Conservation (phyloP, 257 asterid species). For the Nicotiana otophora region DNA sequence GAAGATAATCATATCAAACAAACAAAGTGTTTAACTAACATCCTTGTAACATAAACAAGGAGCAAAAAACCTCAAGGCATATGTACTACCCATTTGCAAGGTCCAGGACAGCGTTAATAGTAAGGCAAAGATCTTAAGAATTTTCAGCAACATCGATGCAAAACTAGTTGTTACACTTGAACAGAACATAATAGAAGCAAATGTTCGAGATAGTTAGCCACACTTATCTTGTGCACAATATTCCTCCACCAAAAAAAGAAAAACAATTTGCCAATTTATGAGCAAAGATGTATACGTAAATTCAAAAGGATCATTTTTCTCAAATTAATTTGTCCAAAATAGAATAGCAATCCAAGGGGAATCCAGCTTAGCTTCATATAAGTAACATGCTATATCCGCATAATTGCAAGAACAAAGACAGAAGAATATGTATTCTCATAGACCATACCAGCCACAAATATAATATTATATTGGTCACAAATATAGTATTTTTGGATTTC, state of each 20-base stretch:
- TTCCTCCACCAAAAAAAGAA: neutral
- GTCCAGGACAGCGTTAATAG: neutral
- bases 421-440: slow-evolving; percentile 13
- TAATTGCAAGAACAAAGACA: neutral
- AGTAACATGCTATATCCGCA: neutral
- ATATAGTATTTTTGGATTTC: neutral
- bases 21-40: neutral
- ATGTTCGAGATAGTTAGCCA: neutral
- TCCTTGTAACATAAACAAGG: neutral
- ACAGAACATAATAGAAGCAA: neutral
- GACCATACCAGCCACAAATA: slow-evolving; percentile 95
- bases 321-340: neutral
- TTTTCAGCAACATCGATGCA: neutral
- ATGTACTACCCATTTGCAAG: neutral
- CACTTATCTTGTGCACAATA: neutral
- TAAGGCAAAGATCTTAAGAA: neutral
- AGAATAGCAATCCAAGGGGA: neutral
- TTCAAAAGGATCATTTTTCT: neutral
- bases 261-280: neutral
- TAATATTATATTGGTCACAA: neutral
- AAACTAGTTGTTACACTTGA: neutral
- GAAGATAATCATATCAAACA: neutral
- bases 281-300: neutral
- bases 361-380: neutral
- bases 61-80: neutral